A percentile compares a stretch with the other conserved stretches of the same genome.
phyloP scores from a whole-genome alignment of 495 filamentous ascomycete species.

The Lasiosphaeria ovina region DNA sequence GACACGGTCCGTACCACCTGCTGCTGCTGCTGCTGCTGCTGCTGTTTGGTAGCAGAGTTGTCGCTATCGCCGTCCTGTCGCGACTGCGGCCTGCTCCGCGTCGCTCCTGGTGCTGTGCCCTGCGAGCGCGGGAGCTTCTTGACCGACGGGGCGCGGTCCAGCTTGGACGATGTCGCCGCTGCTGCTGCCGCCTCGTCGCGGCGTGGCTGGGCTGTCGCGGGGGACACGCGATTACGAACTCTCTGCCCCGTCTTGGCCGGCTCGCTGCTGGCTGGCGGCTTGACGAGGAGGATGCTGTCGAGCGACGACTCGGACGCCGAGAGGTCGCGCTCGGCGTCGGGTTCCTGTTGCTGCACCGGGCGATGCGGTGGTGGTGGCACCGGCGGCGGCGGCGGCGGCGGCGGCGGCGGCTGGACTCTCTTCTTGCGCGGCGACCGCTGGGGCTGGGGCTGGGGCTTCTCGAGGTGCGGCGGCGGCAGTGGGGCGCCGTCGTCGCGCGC shows the following conservation, averaged over 20 bases:
- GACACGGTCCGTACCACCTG: background rate
- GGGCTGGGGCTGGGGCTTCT: slow-evolving; percentile 22
- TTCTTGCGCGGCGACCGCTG: slow-evolving; percentile 31
- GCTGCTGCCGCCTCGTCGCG: background rate
- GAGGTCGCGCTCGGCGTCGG: slow-evolving; percentile 11
- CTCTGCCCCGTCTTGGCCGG: slow-evolving; percentile 1
- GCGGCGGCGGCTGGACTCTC: slow-evolving; percentile 18
- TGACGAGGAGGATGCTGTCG: slow-evolving; percentile 21
- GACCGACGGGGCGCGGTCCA: background rate
- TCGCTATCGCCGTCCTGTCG: slow-evolving; percentile 2
- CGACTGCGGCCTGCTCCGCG: background rate
- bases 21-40: background rate
- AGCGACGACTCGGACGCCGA: slow-evolving; percentile 22
- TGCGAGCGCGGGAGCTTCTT: background rate
- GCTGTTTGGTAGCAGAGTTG: background rate
- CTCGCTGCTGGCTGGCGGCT: slow-evolving; percentile 9
- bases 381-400: slow-evolving; percentile 10
- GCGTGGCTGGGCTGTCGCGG: background rate
- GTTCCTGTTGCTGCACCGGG: slow-evolving; percentile 23
- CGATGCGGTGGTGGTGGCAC: background rate
- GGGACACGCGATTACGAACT: slow-evolving; percentile 3
- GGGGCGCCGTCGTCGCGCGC: slow-evolving; percentile 26
- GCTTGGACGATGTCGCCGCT: background rate
- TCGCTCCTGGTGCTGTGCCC: background rate
- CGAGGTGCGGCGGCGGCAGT: slow-evolving; percentile 30